These are phyloP conservation scores for Sphagnurus paluster DNA, from an alignment of 1,284 basidiomycete species.

Conservation along the genomic window DNA sequence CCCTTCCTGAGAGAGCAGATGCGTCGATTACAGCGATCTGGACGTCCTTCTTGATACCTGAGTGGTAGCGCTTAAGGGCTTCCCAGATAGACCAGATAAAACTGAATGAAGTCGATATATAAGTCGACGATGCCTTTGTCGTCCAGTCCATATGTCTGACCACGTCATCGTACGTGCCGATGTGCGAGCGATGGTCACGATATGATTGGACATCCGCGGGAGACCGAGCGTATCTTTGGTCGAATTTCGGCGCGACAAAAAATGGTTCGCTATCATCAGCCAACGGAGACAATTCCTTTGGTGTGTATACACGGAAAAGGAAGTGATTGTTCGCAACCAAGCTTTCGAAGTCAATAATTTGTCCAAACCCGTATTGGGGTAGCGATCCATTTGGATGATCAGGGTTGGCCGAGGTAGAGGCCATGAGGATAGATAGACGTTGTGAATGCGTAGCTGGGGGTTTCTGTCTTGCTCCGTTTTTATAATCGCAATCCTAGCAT, in stretches of 20 bases:
- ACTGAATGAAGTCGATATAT: conserved; percentile 74
- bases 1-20: conserved; percentile 50
- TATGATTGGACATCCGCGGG: conserved; percentile 31
- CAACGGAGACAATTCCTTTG: conserved; percentile 55
- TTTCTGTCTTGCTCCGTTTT: conserved; percentile 7
- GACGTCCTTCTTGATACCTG: conserved; percentile 68
- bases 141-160: conserved; percentile 73
- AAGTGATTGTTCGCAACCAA: conserved; percentile 66
- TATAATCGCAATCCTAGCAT: conserved; percentile 22
- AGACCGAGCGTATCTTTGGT: conserved; percentile 45
- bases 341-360: conserved; percentile 58
- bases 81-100: conserved; percentile 81
- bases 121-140: conserved; percentile 64
- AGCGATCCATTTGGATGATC: conserved; percentile 29
- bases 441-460: conserved; percentile 3
- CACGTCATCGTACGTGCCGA: conserved; percentile 58
- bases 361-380: conserved; percentile 72
- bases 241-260: conserved; percentile 65
- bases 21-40: conserved; percentile 79
- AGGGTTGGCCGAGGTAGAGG: conserved; percentile 7
- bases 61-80: conserved; percentile 68
- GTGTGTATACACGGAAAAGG: conserved; percentile 76
- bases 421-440: conserved; percentile 9
- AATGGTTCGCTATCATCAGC: conserved; percentile 55
- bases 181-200: conserved; percentile 25